Evolutionary conservation across 2,329 filamentous ascomycete genomes (phyloP), one percentile per base, ranked within the genome.

Genomic region (Simplicillium aogashimaense): DNA sequence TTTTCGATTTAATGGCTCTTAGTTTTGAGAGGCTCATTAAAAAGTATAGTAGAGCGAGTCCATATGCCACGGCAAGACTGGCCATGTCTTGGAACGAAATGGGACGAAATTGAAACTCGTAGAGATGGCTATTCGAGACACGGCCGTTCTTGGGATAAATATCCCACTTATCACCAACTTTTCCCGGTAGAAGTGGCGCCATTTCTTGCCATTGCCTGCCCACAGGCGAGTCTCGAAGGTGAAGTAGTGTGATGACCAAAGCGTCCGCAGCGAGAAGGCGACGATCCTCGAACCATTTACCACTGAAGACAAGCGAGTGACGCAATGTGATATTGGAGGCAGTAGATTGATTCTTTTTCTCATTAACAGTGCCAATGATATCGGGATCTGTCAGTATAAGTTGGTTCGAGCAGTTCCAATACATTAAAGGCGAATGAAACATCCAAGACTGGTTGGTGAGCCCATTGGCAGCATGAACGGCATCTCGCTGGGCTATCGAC

Each of bases 391-490:
- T 55, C 18, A 72, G 55, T 37, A 90, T 74, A 7, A 59, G 60
- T 1, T 74, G 67, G 6, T 64, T 53, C n/a, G 70, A 83, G 54
- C 80, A 83, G 44, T 78, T 72, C 85, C 85, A 90, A 58, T 88
- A 89, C 58, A 86, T 79, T 40, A 90, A 61, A 2, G 85, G 84
- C n/a, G 85, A 89, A 51, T 89, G 83, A 53, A 85, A 85, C 49
- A 85, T 84, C 83, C 83, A 87, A 4, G 77, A 77, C 49, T 78
- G 63, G 47, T 77, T 72, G 4, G 69, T 76, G 29, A 78, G 57
- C 12, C 75, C 76, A 50, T 81, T 79, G 48, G 69, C 64, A 38
- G 76, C 69, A 51, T 81, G 77, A 18, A 76, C 65, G 8, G 67
- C 56, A 51, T 81, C 72, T 25, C 76, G 69, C 45, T 73, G 63